Base-by-base conservation (phyloP, 352 stramenopile species). In the Globisporangium perplexum region DNA sequence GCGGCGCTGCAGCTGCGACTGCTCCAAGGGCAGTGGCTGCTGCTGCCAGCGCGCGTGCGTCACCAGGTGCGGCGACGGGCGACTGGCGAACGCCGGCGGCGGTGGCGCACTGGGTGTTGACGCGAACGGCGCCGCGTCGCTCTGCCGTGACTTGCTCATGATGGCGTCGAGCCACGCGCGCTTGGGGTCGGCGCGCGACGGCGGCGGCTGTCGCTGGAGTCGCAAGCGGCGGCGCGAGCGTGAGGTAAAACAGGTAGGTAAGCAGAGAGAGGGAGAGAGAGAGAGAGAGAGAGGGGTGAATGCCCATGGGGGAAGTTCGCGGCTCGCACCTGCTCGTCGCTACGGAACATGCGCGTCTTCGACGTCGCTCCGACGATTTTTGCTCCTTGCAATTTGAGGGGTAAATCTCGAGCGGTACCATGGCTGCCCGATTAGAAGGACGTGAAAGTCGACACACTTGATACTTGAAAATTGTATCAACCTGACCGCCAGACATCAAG, bases 111-210 rank as follows among this genome's bases (percentile, higher is more conserved):
- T 30, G 12, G 62, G 50, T 17, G 48, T 53, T 47, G 62, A 56
- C 30, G 54, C 33, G 26, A 53, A 49, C 7, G 46, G 58, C 11
- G 58, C 33, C 42, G 36, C 15, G 45, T 71, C 68, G 15, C 31
- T 59, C 4, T 65, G 55, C 22, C 74, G 72, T 20, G 69, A 62
- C 57, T 84, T 83, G 71, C 62, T 90, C 67, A 87, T 80, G 41
- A 90, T 87, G 12, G 77, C 79, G 62, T 84, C 66, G 45, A 90
- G 69, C 79, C 79, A 88, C 53, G 73, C 69, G 50, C 84, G 71
- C 50, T 86, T 88, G 7, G 76, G 66, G 43, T 77, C 68, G 35
- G 66, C 59, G 15, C 49, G 65, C n/a, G 50, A 62, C 44, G 33
- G 55, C 17, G 52, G 63, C 38, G 62, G 62, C 50, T 62, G 31